A percentile compares a stretch with the other conserved stretches of the same genome.
Conservation (phyloP, 2,329 filamentous ascomycete species). For the Madurella fahalii region DNA sequence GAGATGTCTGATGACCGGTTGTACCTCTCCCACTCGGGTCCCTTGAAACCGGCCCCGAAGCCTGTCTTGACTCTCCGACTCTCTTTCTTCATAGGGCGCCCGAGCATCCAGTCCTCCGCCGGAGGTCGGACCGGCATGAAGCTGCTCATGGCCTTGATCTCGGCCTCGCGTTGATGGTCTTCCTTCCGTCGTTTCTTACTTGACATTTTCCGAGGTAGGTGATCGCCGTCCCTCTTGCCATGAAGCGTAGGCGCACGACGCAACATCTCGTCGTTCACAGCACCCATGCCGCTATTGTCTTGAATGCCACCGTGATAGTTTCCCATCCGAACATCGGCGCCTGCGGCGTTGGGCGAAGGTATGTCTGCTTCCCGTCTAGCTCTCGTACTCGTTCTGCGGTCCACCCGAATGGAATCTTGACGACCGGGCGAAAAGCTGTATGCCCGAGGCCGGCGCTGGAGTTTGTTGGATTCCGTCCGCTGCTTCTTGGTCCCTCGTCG, state of each 20-base stretch:
- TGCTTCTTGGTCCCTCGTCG: conserved; percentile 36
- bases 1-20: conserved; percentile 69
- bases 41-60: conserved; percentile 34
- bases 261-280: conserved; percentile 27
- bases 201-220: conserved; percentile 62
- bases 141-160: conserved; percentile 80
- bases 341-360: conserved; percentile 24
- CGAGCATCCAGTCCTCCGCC: conserved; percentile 54
- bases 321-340: conserved; percentile 9
- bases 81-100: conserved; percentile 58
- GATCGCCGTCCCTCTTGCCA: conserved; percentile 57
- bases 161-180: conserved; percentile 75
- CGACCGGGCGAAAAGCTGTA: conserved; percentile 62
- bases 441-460: conserved; percentile 45
- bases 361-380: conserved; percentile 28
- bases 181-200: conserved; percentile 76
- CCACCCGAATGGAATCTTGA: conserved; percentile 49
- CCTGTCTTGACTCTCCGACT: conserved; percentile 62
- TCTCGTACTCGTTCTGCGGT: conserved; percentile 25
- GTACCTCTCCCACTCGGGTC: conserved; percentile 42
- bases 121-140: conserved; percentile 62
- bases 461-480: conserved; percentile 45
- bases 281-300: conserved; percentile 3
- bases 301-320: conserved; percentile 5
- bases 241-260: conserved; percentile 51